These are phyloP conservation scores for Cladophialophora immunda DNA, from an alignment of 2,329 filamentous ascomycete species.

Conservation along the genomic window DNA sequence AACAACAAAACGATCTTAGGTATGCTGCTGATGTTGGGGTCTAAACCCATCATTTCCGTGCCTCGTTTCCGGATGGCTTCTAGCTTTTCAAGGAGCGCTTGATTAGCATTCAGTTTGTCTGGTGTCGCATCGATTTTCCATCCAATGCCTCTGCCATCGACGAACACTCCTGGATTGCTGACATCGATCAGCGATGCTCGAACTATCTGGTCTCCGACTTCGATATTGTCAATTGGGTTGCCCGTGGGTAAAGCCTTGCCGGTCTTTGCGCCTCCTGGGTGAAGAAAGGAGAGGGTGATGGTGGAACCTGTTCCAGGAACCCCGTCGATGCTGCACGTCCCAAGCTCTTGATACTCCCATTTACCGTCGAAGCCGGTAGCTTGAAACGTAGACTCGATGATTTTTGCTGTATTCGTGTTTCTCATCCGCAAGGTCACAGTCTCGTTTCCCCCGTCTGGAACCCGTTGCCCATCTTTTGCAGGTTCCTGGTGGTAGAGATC, in stretches of 20 bases:
- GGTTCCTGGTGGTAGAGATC: constrained; percentile 16
- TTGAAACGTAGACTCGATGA: constrained; percentile 67
- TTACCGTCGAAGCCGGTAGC: constrained; percentile 44
- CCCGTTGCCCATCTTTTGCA: background rate
- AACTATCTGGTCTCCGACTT: constrained; percentile 47
- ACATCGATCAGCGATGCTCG: constrained; percentile 69
- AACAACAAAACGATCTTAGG: constrained; percentile 71
- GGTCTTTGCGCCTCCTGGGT: constrained; percentile 71
- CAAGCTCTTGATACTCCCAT: constrained; percentile 48
- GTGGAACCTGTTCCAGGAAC: constrained; percentile 66
- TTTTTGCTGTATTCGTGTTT: constrained; percentile 76
- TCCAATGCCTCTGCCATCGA: constrained; percentile 63
- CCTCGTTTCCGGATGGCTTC: constrained; percentile 66
- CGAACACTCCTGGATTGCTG: constrained; percentile 70
- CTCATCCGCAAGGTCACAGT: constrained; percentile 65
- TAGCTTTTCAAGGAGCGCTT: constrained; percentile 56
- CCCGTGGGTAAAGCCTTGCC: constrained; percentile 70
- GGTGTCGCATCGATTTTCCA: constrained; percentile 63
- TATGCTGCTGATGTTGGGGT: constrained; percentile 53
- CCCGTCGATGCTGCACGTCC: constrained; percentile 70
- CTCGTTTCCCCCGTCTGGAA: constrained; percentile 21
- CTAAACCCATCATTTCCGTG: constrained; percentile 69
- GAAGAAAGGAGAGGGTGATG: constrained; percentile 68
- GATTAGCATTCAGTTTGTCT: constrained; percentile 60
- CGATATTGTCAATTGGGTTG: constrained; percentile 60